Base-by-base conservation (phyloP, 2,329 filamentous ascomycete species). In the Graphilbum fragrans region DNA sequence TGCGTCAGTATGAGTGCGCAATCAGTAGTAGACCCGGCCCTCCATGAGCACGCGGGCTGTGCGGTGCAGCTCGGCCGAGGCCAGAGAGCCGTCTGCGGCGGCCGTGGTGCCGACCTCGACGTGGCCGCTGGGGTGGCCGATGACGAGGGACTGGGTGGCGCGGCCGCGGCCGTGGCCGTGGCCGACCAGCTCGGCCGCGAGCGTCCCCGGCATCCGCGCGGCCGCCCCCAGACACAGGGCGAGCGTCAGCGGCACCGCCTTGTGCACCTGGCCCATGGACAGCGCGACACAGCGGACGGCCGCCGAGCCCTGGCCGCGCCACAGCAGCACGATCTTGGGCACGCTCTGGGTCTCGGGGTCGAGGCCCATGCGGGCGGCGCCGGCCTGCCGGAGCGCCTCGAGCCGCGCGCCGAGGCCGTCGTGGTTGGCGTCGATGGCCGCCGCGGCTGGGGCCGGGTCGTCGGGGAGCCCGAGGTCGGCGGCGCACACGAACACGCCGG, bases 11-110 rank as follows among this genome's bases (percentile, higher is more conserved):
- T 27, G 25, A 9, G n/a, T 32, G 16, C 10, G 18, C 3, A 27
- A 27, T 27, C 32, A 47, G 39, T 67, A 72, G 37, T 61, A 68
- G 3, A 71, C 63, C 5, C 62, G 51, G 0, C 69, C 69, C 44
- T 65, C 66, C 67, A 72, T 72, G 47, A 72, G 36, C 5, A 70
- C 53, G 39, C 66, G 60, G 8, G 66, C 67, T 0, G 69, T 72
- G 18, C 67, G 57, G 45, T 65, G 55, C 22, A 72, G 47, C 43
- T 65, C 60, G 0, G 67, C 69, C 16, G 63, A 65, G 40, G 59
- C 51, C 18, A 72, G 59, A 33, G 53, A 49, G 0, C 63, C 67
- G 20, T 61, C 49, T 5, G 43, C 35, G 17, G 43, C 49, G 23
- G 66, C 55, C 11, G 55, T 60, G 1, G 65, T 65, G 2, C 64